Percentiles rank a stretch among this genome's conserved stretches.
Conservation (phyloP, 768 basidiomycete genomes). For the Asterophora parasitica region DNA sequence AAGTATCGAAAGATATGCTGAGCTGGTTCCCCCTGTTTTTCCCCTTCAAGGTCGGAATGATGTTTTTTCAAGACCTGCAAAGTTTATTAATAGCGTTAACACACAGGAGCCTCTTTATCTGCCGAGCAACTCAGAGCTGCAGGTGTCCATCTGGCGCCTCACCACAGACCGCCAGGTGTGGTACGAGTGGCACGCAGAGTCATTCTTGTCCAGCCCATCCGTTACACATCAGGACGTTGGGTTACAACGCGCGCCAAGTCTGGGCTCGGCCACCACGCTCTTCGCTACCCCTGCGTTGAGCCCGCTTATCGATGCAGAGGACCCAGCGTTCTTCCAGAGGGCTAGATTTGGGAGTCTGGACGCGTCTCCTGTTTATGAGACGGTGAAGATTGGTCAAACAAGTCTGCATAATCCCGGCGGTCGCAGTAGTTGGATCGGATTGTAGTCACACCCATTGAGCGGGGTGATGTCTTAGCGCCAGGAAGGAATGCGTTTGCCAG, state of each 20-base stretch:
- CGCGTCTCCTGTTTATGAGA: conserved; percentile 27
- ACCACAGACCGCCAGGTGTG: conserved; percentile 88
- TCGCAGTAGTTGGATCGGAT: conserved; percentile 89
- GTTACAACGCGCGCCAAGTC: conserved; percentile 16
- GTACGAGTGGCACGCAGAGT: conserved; percentile 99
- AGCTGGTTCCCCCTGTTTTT: conserved; percentile 99
- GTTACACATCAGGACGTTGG: conserved; percentile 25
- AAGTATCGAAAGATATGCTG: conserved; percentile 92
- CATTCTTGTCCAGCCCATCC: conserved; percentile 67
- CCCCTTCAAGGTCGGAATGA: conserved; percentile 64
- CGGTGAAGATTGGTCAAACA: conserved; percentile 93
- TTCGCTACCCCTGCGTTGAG: conserved; percentile 38
- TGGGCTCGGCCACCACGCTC: conserved; percentile 4
- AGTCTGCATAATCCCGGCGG: conserved; percentile 89
- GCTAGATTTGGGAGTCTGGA: conserved; percentile 1
- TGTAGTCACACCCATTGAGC: conserved; percentile 26
- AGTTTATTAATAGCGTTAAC: neutral
- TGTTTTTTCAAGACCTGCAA: neutral
- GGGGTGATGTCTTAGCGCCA: too few relatives aligned
- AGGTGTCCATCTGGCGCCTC: conserved; percentile 91
- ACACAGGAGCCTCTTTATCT: conserved; percentile 87
- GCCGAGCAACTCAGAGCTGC: conserved; percentile 87
- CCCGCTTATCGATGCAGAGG: conserved; percentile 67
- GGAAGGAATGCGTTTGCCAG: too few relatives aligned
- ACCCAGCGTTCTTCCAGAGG: conserved; percentile 27